Evolutionary conservation across 805 yeast species (phyloP), one percentile per base, ranked within the genome.

Genomic region (Ascoidea tarda): DNA sequence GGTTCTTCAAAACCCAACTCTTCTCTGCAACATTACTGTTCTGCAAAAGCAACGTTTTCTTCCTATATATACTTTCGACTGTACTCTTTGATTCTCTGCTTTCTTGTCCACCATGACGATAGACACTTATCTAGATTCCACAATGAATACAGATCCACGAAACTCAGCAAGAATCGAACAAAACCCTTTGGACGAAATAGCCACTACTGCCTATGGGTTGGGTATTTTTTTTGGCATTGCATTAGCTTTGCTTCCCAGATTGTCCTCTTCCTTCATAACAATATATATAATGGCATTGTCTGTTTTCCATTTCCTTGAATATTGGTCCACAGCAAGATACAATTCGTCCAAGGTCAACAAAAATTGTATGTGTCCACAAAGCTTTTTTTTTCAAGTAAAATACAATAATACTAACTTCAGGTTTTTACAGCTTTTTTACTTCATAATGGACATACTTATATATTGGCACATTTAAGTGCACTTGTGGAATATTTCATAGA

Each of bases 271-370:
- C 14, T 38, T 4, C 2, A 38, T 38, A 10, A 14, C 14, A 38
- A 14, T 79, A 0, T 88, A 85, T 63, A 54, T 84, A 6, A 63
- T 73, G 8, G 63, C 76, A 0, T 62, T 86, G 6, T 64, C 83
- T 2, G 32, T 74, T 0, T 93, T 91, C 67, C 98, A 93, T 64
- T 77, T 86, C 59, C 63, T 87, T 21, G 99, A 93, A 67, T 93
- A 82, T 63, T 78, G 76, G 60, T 76, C 81, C 46, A 93, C 99
- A 0, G 89, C 96, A 0, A 68, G 70, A 51, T 88, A 73, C 67
- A 89, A 91, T 61, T 73, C 81, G 3, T 64, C 71, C 4, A 80
- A 82, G 60, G 84, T 83, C 1, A 81, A 79, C 47, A 75, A 75
- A 52, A 88, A 85, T 59, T 88, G 44, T 38, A 38, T 10, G 44